A percentile compares a stretch with the other conserved stretches of the same genome.
Evolutionary conservation across 2,329 filamentous ascomycete species (phyloP).

Genomic region (Arthrobotrys musiformis): DNA sequence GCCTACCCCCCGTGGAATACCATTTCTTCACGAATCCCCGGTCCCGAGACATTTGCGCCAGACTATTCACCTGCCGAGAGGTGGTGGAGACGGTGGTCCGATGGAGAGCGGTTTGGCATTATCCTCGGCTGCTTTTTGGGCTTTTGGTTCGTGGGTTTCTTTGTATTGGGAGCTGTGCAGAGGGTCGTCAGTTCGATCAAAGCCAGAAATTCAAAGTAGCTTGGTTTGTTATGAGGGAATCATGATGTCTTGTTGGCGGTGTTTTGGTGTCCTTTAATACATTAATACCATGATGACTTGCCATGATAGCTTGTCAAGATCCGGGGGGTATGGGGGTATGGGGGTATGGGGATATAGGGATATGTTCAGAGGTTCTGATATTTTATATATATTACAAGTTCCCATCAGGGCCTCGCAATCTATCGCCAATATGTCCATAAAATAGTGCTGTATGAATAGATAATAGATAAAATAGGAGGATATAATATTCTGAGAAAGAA

Average conservation of each 20-base stretch:
- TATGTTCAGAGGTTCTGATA: too few species aligned
- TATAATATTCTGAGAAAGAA: not conserved
- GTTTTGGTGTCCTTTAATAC: too few species aligned
- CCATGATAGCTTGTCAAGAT: too few species aligned
- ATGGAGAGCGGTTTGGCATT: conserved; percentile 48
- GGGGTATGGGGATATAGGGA: too few species aligned
- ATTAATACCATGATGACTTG: too few species aligned
- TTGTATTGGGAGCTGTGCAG: conserved; percentile 3
- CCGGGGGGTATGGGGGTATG: too few species aligned
- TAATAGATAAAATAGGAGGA: not conserved
- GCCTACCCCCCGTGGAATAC: conserved; percentile 26
- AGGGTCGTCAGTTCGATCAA: not conserved
- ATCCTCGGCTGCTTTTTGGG: conserved; percentile 31
- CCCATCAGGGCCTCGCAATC: too few species aligned
- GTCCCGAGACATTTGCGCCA: conserved; percentile 37
- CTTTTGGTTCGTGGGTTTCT: not conserved
- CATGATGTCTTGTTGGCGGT: too few species aligned
- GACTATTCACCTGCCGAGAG: conserved; percentile 26
- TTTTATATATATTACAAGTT: too few species aligned
- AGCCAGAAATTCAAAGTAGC: too few species aligned
- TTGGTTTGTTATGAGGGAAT: too few species aligned
- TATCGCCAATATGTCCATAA: too few species aligned
- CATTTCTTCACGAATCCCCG: conserved; percentile 13
- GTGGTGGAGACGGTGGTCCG: conserved; percentile 45
- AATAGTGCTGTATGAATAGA: not conserved